These are phyloP conservation scores for Solanum chmielewskii DNA, from an alignment of 257 asterid genomes.

Conservation along the genomic window DNA sequence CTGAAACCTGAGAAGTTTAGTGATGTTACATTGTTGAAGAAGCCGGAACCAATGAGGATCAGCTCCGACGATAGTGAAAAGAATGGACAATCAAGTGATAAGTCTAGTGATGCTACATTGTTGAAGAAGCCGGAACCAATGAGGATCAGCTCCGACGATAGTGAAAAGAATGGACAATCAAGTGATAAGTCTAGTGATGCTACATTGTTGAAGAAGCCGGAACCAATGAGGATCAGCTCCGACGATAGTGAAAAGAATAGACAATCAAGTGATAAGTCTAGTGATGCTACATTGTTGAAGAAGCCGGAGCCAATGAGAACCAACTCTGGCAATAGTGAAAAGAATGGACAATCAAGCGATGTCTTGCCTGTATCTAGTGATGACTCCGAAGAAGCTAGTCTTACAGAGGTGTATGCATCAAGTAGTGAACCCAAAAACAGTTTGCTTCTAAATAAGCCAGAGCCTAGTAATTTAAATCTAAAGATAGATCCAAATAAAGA, in stretches of 20 bases:
- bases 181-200: constrained; percentile 28
- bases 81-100: constrained; percentile 7
- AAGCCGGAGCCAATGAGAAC: constrained; percentile 45
- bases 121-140: constrained; percentile 64
- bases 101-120: constrained; percentile 48
- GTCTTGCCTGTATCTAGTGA: constrained; percentile 4
- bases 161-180: constrained; percentile 16
- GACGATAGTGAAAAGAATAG: constrained; percentile 14
- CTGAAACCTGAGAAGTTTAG: constrained; percentile 49
- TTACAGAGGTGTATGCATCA: constrained; percentile 1
- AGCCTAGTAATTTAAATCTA: constrained; percentile 13
- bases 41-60: constrained; percentile 42
- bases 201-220: constrained; percentile 72
- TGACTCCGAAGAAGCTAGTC: constrained; percentile 10
- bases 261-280: constrained; percentile 3
- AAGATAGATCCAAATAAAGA: constrained; percentile 27
- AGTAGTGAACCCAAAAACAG: constrained; percentile 7
- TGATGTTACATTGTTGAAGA: constrained; percentile 67
- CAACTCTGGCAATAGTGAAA: constrained; percentile 13
- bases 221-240: constrained; percentile 18
- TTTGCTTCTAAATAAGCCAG: constrained; percentile 33
- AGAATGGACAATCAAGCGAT: constrained; percentile 11
- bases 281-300: constrained; percentile 64
- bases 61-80: constrained; percentile 15
- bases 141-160: constrained; percentile 9